Conservation (phyloP, 257 asterid species). For the Solanum arcanum region DNA sequence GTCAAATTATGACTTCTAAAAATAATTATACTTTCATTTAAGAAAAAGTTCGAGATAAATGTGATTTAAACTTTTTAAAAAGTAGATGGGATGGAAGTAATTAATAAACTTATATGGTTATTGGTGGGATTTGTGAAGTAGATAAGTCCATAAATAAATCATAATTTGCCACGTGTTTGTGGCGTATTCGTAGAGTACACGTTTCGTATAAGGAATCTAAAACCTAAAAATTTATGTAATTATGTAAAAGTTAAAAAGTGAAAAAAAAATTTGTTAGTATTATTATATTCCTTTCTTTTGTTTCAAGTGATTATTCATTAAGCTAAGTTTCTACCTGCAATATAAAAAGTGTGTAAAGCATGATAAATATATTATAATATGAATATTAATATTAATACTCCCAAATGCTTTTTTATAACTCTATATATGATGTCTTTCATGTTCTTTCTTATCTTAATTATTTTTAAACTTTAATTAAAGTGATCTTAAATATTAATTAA, state of each 20-base stretch:
- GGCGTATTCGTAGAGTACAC: neutral
- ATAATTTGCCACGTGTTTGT: neutral
- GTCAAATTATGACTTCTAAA: neutral
- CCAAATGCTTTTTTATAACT: neutral
- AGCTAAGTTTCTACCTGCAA: neutral
- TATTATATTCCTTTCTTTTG: constrained; percentile 1
- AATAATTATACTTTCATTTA: neutral
- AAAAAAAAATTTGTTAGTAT: too few relatives aligned
- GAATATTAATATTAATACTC: neutral
- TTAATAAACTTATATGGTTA: neutral
- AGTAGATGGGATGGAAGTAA: neutral
- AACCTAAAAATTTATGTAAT: neutral
- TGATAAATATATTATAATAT: neutral
- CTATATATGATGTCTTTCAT: neutral
- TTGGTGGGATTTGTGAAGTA: neutral
- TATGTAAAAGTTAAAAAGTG: neutral
- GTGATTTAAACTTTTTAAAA: neutral
- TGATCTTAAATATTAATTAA: neutral
- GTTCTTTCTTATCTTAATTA: neutral
- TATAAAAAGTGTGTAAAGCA: neutral
- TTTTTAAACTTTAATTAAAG: too few relatives aligned
- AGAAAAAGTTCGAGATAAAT: neutral
- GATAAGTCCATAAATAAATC: neutral
- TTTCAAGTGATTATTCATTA: constrained; percentile 1
- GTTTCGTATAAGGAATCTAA: neutral